These are phyloP conservation scores for Keithomyces neogunnii DNA, from an alignment of 2,329 filamentous ascomycete genomes.

Conservation along the genomic window DNA sequence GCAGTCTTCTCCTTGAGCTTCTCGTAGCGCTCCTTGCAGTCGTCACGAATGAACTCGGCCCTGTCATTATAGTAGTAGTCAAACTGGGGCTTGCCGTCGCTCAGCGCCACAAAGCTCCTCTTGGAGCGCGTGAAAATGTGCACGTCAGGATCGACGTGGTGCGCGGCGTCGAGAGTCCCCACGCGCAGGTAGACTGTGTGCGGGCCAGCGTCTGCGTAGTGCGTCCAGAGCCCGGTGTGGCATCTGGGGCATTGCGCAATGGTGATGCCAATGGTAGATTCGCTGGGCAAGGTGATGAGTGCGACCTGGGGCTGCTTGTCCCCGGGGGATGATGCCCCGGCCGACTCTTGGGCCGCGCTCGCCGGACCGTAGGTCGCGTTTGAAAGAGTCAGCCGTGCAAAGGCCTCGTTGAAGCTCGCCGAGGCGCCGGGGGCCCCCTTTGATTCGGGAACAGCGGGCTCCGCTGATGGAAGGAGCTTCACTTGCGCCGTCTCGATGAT, in stretches of 20 bases:
- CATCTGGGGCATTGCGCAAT: slow-evolving; percentile 35
- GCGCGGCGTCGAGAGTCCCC: slow-evolving; percentile 34
- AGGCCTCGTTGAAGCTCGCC: slow-evolving; percentile 12
- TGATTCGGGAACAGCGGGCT: slow-evolving; percentile 14
- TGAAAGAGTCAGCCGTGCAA: not conserved
- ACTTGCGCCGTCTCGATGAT: slow-evolving; percentile 31
- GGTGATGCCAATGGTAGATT: slow-evolving; percentile 30
- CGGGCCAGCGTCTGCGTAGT: slow-evolving; percentile 27
- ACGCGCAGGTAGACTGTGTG: slow-evolving; percentile 29
- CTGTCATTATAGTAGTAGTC: slow-evolving; percentile 25
- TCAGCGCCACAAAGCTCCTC: slow-evolving; percentile 27
- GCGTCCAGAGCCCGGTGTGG: slow-evolving; percentile 29
- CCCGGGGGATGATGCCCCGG: not conserved
- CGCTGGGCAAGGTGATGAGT: slow-evolving; percentile 25
- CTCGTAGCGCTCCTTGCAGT: slow-evolving; percentile 21
- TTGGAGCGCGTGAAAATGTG: slow-evolving; percentile 35
- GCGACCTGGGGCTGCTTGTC: not conserved
- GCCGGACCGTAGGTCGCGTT: not conserved
- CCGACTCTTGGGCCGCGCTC: not conserved
- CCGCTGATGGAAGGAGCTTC: slow-evolving; percentile 18
- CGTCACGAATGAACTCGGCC: slow-evolving; percentile 22
- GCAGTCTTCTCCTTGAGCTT: slow-evolving; percentile 14
- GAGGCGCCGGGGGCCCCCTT: slow-evolving; percentile 11
- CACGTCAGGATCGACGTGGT: slow-evolving; percentile 31
- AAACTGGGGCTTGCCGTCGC: slow-evolving; percentile 26